These are phyloP conservation scores for Platismatia glauca DNA, from an alignment of 495 filamentous ascomycete species.

Conservation along the genomic window DNA sequence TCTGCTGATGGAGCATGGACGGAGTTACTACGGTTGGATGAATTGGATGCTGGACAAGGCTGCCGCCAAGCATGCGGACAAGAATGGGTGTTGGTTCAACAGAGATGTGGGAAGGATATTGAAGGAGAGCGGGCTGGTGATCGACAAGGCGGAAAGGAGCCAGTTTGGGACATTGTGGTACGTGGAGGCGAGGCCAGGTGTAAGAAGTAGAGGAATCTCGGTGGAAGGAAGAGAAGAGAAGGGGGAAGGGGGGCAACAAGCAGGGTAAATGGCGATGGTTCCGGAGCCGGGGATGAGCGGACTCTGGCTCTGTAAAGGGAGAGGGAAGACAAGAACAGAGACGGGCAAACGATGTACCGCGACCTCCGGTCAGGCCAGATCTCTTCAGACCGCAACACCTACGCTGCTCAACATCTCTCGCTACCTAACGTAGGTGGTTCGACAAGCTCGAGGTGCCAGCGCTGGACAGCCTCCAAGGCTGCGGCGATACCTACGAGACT, in stretches of 20 bases:
- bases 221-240: background rate
- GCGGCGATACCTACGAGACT: background rate
- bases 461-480: background rate
- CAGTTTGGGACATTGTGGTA: constrained; percentile 74
- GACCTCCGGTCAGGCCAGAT: too few relatives aligned
- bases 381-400: too few relatives aligned
- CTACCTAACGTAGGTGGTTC: background rate
- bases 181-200: constrained; percentile 36
- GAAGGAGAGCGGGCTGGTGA: constrained; percentile 68
- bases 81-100: constrained; percentile 97
- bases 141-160: constrained; percentile 57
- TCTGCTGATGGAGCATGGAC: constrained; percentile 84
- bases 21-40: constrained; percentile 64
- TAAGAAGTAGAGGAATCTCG: background rate
- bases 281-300: background rate
- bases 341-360: background rate
- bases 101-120: constrained; percentile 78
- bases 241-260: background rate
- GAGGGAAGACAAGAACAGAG: background rate
- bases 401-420: background rate
- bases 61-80: constrained; percentile 67
- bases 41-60: constrained; percentile 70
- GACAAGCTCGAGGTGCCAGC: background rate
- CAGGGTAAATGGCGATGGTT: background rate
- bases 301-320: background rate